Conservation (phyloP, 352 stramenopile species). For the Globisporangium orthogonon region DNA sequence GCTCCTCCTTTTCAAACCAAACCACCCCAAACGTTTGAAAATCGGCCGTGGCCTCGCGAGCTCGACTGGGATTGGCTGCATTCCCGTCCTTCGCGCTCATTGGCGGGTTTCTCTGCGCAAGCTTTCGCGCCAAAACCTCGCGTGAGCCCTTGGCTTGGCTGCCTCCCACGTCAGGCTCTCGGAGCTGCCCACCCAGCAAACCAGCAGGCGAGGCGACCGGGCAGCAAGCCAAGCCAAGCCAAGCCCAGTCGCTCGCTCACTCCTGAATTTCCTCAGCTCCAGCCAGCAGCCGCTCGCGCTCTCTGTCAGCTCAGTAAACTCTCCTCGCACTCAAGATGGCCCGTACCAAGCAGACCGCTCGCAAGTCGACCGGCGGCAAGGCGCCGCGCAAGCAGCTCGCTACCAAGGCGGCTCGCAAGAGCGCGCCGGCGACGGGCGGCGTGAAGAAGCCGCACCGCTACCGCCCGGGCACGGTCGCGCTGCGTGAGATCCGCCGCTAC, state of each 20-base stretch:
- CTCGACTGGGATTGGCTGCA: constrained; percentile 6
- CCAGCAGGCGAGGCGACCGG: too few species aligned
- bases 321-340: constrained; percentile 51
- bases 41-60: background rate
- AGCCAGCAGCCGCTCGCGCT: constrained; percentile 7
- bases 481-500: constrained; percentile 96
- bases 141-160: too few species aligned
- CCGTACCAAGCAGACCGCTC: constrained; percentile 95
- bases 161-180: too few species aligned
- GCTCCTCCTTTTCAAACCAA: background rate
- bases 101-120: constrained; percentile 14
- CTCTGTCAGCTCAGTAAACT: constrained; percentile 10
- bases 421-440: constrained; percentile 84
- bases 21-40: background rate
- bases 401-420: constrained; percentile 92
- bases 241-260: constrained; percentile 16
- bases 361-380: constrained; percentile 94
- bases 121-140: background rate
- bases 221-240: background rate
- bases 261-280: constrained; percentile 50
- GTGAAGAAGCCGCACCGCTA: constrained; percentile 92
- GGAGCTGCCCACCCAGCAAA: too few species aligned
- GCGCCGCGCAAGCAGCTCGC: constrained; percentile 92
- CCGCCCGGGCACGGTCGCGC: constrained; percentile 82
- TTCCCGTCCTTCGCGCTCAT: constrained; percentile 13